Base-by-base conservation (phyloP, 2,329 filamentous ascomycete species). In the Lecanosticta acicola region DNA sequence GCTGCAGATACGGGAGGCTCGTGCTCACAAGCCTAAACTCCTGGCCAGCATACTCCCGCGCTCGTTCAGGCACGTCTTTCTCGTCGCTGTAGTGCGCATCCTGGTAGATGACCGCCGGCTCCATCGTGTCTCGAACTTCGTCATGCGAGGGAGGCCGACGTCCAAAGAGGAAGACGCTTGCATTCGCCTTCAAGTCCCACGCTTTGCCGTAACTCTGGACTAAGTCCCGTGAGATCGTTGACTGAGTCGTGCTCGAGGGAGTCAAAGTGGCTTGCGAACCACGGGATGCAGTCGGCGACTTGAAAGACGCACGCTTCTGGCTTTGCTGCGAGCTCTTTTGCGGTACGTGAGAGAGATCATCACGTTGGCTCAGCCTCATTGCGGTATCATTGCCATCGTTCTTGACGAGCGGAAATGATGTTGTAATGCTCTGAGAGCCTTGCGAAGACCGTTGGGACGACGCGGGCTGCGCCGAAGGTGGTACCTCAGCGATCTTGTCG, bases 81-180 rank as follows among this genome's bases (percentile, higher is more conserved):
- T 94, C 87, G 20, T 86, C 76, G 56, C 89, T 86, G 62, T 95
- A 97, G 59, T 84, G 90, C 0, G 90, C 83, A 61, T 89, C 83
- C 64, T 89, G 86, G 53, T 95, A 94, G 39, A 96, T 77, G 11
- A 85, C 76, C 47, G 83, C 74, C 0, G 85, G 84, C 7, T 74
- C 66, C 63, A 88, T 74, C 0, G 80, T 84, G 1, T 70, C 68
- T 2, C 69, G 60, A 1, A 88, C 56, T 72, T 75, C 36, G 26
- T 70, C 51, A 37, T 47, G 46, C 1, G 66, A 61, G 2, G 75
- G 75, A 20, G 76, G 71, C 3, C 65, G 41, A 17, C 54, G 51
- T 5, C 57, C 55, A 40, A 68, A 71, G 41, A 68, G 66, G 19
- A 68, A 53, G 1, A 64, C 59, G 20, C 54, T 38, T 3, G 47